Conservation (phyloP, 805 yeast genomes). For the Candida germanica region DNA sequence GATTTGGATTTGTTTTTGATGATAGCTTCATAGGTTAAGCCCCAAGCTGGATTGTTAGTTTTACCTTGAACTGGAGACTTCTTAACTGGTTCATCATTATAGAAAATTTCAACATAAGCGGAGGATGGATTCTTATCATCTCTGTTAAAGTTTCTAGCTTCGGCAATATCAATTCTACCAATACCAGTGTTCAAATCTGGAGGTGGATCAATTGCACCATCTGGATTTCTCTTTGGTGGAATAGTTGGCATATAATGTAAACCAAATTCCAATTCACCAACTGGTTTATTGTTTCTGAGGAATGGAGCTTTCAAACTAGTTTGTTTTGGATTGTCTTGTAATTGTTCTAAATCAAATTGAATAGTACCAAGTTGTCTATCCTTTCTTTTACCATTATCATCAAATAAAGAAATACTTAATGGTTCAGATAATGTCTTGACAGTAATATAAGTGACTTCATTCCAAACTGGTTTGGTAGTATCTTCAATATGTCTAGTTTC, state of each 20-base stretch:
- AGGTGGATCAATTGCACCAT: slow-evolving; percentile 77
- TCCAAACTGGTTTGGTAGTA: slow-evolving; percentile 75
- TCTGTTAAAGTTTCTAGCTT: slow-evolving; percentile 53
- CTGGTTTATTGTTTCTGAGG: slow-evolving; percentile 76
- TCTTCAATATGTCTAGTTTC: slow-evolving; percentile 67
- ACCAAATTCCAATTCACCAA: slow-evolving; percentile 72
- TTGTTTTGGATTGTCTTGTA: slow-evolving; percentile 52
- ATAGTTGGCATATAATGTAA: slow-evolving; percentile 75
- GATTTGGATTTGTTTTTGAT: slow-evolving; percentile 69
- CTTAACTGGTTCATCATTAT: slow-evolving; percentile 58
- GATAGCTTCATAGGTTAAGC: slow-evolving; percentile 59
- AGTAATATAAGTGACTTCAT: slow-evolving; percentile 70
- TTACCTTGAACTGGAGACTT: slow-evolving; percentile 60
- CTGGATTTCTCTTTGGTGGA: slow-evolving; percentile 58
- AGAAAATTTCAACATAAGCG: slow-evolving; percentile 66
- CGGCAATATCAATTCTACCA: slow-evolving; percentile 61
- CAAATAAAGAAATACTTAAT: slow-evolving; percentile 66
- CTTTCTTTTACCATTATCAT: slow-evolving; percentile 74
- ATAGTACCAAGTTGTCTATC: slow-evolving; percentile 80
- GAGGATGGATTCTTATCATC: slow-evolving; percentile 50
- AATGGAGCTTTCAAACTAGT: slow-evolving; percentile 53
- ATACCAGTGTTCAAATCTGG: slow-evolving; percentile 96
- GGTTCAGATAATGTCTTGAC: slow-evolving; percentile 79
- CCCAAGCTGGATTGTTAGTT: slow-evolving; percentile 67
- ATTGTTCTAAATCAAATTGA: slow-evolving; percentile 66